Evolutionary conservation across 495 filamentous ascomycete genomes (phyloP).

Genomic region (Xylaria grammica): DNA sequence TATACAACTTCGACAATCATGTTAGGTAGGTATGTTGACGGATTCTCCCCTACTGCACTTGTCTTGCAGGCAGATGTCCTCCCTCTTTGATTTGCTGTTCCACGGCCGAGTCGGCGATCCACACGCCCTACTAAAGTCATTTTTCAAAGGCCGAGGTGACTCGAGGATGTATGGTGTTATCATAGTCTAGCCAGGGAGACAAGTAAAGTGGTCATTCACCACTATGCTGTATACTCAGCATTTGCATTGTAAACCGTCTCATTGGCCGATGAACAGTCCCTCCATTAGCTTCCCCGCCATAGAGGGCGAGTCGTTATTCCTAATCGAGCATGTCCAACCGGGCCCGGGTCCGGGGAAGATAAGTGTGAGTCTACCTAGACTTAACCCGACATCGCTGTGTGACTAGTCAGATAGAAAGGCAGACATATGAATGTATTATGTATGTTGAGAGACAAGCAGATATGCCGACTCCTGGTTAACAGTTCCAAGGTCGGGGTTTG

Average conservation of each 20-base stretch:
- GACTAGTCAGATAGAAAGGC: not conserved
- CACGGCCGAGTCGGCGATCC: not conserved
- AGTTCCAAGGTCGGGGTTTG: too few species aligned
- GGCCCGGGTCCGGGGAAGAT: not conserved
- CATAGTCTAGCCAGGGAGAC: conserved; percentile 1
- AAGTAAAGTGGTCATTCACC: not conserved
- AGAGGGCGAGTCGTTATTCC: not conserved
- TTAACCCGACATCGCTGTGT: conserved; percentile 19
- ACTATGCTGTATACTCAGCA: not conserved
- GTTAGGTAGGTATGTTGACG: not conserved
- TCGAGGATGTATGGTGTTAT: not conserved
- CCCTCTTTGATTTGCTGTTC: not conserved
- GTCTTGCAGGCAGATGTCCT: not conserved
- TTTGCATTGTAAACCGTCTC: conserved; percentile 6
- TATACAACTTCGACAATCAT: not conserved
- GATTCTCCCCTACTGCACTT: not conserved
- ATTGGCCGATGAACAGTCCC: conserved; percentile 9
- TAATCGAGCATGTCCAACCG: conserved; percentile 22
- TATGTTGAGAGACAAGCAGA: too few species aligned
- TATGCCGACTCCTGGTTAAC: too few species aligned
- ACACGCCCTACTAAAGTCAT: not conserved
- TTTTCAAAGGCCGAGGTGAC: not conserved
- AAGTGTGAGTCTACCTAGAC: conserved; percentile 6
- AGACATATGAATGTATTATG: too few species aligned
- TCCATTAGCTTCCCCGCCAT: conserved; percentile 15